Base-by-base conservation (phyloP, 164 flowering plant species). In the Aristolochia contorta region DNA sequence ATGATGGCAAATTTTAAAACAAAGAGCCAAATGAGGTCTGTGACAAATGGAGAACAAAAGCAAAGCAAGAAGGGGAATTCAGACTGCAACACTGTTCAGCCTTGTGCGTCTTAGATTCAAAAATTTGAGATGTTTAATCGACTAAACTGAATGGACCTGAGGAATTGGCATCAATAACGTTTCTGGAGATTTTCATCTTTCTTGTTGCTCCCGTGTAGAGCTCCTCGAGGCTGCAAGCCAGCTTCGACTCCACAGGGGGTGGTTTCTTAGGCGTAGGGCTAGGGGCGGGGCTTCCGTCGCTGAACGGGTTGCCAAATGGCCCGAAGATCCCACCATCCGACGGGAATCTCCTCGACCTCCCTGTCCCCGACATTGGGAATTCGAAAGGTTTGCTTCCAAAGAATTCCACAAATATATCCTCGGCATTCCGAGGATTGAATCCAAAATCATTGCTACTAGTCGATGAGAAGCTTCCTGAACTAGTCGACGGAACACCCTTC, bases 181-280 rank as follows among this genome's bases (percentile, higher is more conserved):
- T 67, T 37, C 88, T 79, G 12, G 82, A 83, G 27, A 83, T 81
- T 65, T 78, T 83, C 85, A 84, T 84, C 70, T 80, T 84, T 75
- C 83, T 79, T 1, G 82, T 79, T 8, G 85, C 72, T n/a, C 87
- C 87, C 6, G 72, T 73, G 55, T 80, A 83, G 13, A 83, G 71
- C 56, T 83, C 88, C 62, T 79, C 88, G 23, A 83, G 79, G 61
- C 72, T 83, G 64, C 88, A 83, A 6, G 80, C 77, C 56, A 83
- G 63, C 68, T 58, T 79, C 52, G 60, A 75, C 73, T 81, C 88
- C 30, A 80, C 74, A 1, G 84, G 78, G 18, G 82, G 60, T 12
- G 79, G 75, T 65, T 81, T 83, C 27, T 76, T 60, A 3, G 73
- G 70, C 20, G 41, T 62, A 45, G 43, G 43, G 43, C 43, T 37